These are phyloP conservation scores for Fusarium nanum DNA, from an alignment of 2,329 filamentous ascomycete genomes.

Conservation along the genomic window DNA sequence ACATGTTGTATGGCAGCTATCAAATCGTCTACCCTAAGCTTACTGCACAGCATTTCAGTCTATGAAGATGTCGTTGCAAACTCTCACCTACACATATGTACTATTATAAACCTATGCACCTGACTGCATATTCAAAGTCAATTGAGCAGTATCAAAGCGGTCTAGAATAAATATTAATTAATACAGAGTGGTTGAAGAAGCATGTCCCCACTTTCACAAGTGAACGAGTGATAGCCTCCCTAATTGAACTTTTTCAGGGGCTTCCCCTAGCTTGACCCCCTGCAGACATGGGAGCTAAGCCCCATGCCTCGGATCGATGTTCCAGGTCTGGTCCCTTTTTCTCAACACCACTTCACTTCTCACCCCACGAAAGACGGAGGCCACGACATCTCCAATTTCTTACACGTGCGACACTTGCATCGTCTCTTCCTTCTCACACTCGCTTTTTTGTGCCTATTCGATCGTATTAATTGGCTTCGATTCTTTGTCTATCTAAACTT, in stretches of 20 bases:
- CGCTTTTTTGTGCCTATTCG: neutral
- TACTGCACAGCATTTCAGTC: neutral
- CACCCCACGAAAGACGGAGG: conserved; percentile 42
- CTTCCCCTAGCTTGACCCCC: conserved; percentile 28
- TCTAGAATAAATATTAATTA: neutral
- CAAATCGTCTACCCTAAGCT: conserved; percentile 1
- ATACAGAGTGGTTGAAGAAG: neutral
- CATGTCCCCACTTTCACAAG: neutral
- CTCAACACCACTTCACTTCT: conserved; percentile 36
- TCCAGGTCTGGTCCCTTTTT: conserved; percentile 38
- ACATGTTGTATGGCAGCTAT: neutral
- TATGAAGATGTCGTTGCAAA: neutral
- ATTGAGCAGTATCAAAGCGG: neutral
- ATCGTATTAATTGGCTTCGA: neutral
- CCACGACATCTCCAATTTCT: conserved; percentile 42
- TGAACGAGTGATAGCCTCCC: conserved; percentile 34
- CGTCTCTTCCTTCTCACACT: conserved; percentile 14
- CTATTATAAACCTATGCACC: rapidly evolving
- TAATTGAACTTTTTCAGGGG: conserved; percentile 41
- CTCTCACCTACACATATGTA: too few species aligned
- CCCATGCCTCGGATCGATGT: conserved; percentile 29
- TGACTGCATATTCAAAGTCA: neutral
- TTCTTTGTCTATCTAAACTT: neutral
- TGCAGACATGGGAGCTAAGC: conserved; percentile 20
- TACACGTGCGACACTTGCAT: conserved; percentile 5